phyloP scores from a whole-genome alignment of 2,329 filamentous ascomycete genomes.

The Sarocladium kiliense region DNA sequence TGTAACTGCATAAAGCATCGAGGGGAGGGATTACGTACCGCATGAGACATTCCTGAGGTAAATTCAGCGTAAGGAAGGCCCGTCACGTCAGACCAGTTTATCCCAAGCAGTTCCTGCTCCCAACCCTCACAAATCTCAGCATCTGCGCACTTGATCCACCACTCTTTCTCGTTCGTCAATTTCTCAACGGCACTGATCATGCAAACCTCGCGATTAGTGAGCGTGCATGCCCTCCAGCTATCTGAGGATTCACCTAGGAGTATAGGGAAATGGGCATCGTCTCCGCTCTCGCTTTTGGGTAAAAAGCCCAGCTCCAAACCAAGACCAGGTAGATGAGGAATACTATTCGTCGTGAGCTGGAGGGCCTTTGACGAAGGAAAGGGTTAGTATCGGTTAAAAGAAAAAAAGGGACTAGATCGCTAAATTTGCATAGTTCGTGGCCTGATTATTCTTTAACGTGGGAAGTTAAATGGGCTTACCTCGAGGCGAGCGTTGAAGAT shows the following conservation, averaged over 20 bases:
- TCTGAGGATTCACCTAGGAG: not conserved
- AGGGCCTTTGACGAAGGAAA: too few species aligned
- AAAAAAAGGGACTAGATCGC: too few species aligned
- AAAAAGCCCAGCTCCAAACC: not conserved
- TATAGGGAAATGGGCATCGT: not conserved
- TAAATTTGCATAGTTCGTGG: too few species aligned
- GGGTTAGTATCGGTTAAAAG: too few species aligned
- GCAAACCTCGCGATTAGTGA: conserved; percentile 24
- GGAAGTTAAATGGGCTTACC: too few species aligned
- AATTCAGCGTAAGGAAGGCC: not conserved
- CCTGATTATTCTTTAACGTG: too few species aligned
- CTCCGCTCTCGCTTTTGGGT: too few species aligned
- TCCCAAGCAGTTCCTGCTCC: conserved; percentile 21
- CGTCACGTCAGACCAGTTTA: conserved; percentile 21
- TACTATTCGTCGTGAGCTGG: too few species aligned
- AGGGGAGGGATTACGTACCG: not conserved
- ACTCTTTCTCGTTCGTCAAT: conserved; percentile 28
- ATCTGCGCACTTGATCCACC: conserved; percentile 26
- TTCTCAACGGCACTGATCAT: conserved; percentile 27
- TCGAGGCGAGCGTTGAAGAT: not conserved
- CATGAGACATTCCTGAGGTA: not conserved
- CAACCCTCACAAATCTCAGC: conserved; percentile 20
- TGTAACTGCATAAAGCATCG: too few species aligned
- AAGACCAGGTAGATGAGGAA: not conserved
- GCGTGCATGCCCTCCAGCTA: conserved; percentile 17